Base-by-base conservation (phyloP, 306 rosid species). In the Abrus precatorius region DNA sequence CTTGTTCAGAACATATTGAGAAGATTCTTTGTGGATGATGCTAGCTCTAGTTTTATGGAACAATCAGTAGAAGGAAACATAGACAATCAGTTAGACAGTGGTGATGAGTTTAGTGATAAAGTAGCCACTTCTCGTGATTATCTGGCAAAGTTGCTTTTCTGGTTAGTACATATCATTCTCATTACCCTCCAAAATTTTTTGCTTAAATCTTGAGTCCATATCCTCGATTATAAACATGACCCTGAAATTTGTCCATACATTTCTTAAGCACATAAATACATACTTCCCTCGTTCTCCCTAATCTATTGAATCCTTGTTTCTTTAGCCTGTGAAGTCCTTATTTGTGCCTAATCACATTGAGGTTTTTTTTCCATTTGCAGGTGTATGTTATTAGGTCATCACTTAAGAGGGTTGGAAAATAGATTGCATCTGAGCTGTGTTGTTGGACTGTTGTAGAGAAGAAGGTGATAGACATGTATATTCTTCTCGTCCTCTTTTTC, bases 381-480 rank as follows among this genome's bases (percentile, higher is more conserved):
- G 99, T 96, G 99, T 78, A 96, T 96, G 99, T 85, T 96, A 65
- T 83, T 96, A 84, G 99, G 99, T 64, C 99, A 96, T 83, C 99
- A 93, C 88, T 84, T 96, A 61, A 88, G 97, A 85, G 97, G 99
- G 80, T 91, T 96, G 93, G 99, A 96, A 86, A 96, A 96, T 78
- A 88, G 99, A 79, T 82, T 96, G 80, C 97, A 96, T 76, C 86
- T 96, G 32, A 93, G 93, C 73, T 96, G 98, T 79, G 99, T 87
- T 43, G 97, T 96, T 69, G 97, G 98, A 75, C 81, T 93, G 80
- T 87, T 96, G 81, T 96, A 86, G 84, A 83, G 86, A 77, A 83
- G 72, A 68, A 72, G 79, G 57, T 75, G 59, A 78, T 83, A 86
- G 47, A 72, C 81, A 65, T 91, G 97, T 87, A 90, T 78, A 89